phyloP scores from a whole-genome alignment of 192 early-diverging fungal genomes.

The Geranomyces variabilis region DNA sequence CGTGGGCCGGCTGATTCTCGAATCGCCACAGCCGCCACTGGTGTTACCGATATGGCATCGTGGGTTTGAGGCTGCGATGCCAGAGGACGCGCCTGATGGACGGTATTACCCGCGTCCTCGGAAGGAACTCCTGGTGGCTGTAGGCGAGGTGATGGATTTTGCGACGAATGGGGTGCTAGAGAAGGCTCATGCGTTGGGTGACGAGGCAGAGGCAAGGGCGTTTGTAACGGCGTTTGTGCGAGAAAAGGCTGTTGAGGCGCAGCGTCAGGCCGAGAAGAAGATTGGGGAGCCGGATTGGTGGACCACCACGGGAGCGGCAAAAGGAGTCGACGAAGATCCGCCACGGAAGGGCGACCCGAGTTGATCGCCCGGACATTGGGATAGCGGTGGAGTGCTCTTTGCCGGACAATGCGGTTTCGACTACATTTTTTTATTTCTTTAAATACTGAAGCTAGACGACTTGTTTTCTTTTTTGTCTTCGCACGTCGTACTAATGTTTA shows the following conservation, averaged over 20 bases:
- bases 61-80: conserved; percentile 50
- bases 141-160: conserved; percentile 79
- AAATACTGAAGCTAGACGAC: no score
- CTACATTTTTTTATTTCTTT: no score
- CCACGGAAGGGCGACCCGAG: conserved; percentile 16
- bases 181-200: conserved; percentile 36
- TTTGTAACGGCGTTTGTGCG: conserved; percentile 55
- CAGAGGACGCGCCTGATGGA: conserved; percentile 40
- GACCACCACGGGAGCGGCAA: background rate
- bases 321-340: background rate
- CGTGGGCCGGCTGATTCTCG: conserved; percentile 82
- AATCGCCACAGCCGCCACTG: conserved; percentile 67
- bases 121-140: conserved; percentile 62
- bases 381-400: no score
- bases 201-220: conserved; percentile 55
- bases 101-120: conserved; percentile 56
- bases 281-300: conserved; percentile 29
- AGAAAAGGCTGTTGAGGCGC: conserved; percentile 14
- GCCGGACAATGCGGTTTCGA: no score
- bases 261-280: conserved; percentile 11
- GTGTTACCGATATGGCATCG: conserved; percentile 75
- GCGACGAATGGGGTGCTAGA: conserved; percentile 32
- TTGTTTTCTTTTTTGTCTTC: no score
- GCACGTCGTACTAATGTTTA: no score
- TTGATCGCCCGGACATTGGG: no score